Conservation (phyloP, 768 basidiomycete genomes). For the Lyophyllum atratum region DNA sequence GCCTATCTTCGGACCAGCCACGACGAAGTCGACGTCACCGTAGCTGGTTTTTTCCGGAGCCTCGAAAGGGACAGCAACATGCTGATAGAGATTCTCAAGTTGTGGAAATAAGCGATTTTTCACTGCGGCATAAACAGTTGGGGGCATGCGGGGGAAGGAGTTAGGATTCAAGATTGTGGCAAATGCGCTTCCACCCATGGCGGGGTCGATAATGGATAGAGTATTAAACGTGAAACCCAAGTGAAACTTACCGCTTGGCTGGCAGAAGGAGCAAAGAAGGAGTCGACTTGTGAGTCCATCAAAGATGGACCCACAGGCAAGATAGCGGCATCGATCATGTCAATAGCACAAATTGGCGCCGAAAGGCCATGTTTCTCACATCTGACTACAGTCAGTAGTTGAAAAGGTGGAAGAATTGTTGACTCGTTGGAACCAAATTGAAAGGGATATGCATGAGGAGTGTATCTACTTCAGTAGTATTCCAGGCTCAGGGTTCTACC, state of each 20-base stretch:
- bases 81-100: slow-evolving; percentile 47
- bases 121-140: slow-evolving; percentile 49
- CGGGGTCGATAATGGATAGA: not conserved
- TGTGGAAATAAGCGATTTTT: slow-evolving; percentile 46
- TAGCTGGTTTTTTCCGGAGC: slow-evolving; percentile 66
- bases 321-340: too few species aligned
- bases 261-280: not conserved
- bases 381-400: not conserved
- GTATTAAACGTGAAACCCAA: not conserved
- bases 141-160: slow-evolving; percentile 65
- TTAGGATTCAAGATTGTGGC: slow-evolving; percentile 38
- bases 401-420: not conserved
- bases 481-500: not conserved
- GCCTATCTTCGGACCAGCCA: slow-evolving; percentile 41
- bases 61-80: slow-evolving; percentile 59
- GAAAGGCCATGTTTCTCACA: too few species aligned
- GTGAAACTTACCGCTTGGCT: not conserved
- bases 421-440: not conserved
- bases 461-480: too few species aligned
- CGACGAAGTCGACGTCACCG: slow-evolving; percentile 73
- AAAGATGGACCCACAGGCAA: not conserved
- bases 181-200: slow-evolving; percentile 78
- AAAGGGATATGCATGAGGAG: not conserved
- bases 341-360: too few species aligned
- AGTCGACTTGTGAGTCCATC: not conserved